Evolutionary conservation across 164 flowering plant genomes (phyloP), one percentile per base, ranked within the genome.

Genomic region (Tinospora cordifolia): DNA sequence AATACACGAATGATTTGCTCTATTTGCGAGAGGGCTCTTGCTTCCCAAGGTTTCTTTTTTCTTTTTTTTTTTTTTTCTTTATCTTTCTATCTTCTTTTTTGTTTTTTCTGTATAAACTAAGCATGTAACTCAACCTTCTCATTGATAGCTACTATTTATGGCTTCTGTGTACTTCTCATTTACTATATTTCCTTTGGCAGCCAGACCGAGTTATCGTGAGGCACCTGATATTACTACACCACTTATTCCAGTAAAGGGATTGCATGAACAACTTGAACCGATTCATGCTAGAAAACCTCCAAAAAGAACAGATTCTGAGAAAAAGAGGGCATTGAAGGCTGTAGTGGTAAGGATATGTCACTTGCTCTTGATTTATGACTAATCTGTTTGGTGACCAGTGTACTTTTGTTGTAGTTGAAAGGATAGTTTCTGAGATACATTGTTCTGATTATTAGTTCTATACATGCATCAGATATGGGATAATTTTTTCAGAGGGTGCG

Each of bases 1-100:
- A 82, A 65, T 78, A 49, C 77, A 80, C 85, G 64, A 82, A 82
- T 63, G 83, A 82, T 75, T 67, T 82, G 22, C 81, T 82, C 69
- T 76, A 69, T 69, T 68, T 82, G 30, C 75, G 71, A 36, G 80
- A 82, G 76, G 85, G 85, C 4, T 82, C 85, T 49, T 78, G 85
- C 73, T 78, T 82, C 73, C 85, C 81, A 21, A 82, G 83, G 85
- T 82, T 67, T 62, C 39, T 49, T 39, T 41, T 41, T 11, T 41
- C 46, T 41, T 4, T 11, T 41, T 41, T 41, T 41, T 1, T n/a
- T n/a, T n/a, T 41, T 41, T 41, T 41, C 46, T 41, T 2, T 41
- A 41, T 41, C n/a, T n/a, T 41, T 41, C 46, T 11, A 41, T 41
- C 46, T 41, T 4, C 46, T 41, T 41, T 41, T 41, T 1, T n/a